These are phyloP conservation scores for Trypanosoma brucei DNA, from an alignment of 208 protist species.

Conservation along the genomic window DNA sequence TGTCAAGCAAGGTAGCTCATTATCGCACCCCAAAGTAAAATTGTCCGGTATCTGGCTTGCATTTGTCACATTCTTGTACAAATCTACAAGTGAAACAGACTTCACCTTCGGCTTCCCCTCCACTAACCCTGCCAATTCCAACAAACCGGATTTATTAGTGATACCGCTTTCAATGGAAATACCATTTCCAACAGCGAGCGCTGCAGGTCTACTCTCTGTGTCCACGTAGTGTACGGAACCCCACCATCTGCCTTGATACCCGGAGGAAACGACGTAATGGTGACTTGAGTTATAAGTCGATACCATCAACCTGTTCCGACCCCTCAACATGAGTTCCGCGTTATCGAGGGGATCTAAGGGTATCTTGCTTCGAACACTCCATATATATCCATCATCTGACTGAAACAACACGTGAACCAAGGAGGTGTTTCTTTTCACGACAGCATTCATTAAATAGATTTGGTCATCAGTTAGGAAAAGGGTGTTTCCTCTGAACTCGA, in stretches of 20 bases:
- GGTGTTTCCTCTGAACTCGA: slow-evolving; percentile 46
- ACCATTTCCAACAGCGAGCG: slow-evolving; percentile 21
- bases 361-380: slow-evolving; percentile 24
- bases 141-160: slow-evolving; percentile 12
- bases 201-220: slow-evolving; percentile 25
- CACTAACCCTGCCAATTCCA: slow-evolving; percentile 15
- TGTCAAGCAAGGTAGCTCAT: slow-evolving; percentile 13
- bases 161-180: slow-evolving; percentile 20
- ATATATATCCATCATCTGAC: slow-evolving; percentile 40
- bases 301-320: slow-evolving; percentile 7
- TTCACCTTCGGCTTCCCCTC: slow-evolving; percentile 12
- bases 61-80: slow-evolving; percentile 17
- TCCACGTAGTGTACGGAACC: slow-evolving; percentile 30
- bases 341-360: slow-evolving; percentile 18
- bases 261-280: slow-evolving; percentile 28
- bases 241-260: slow-evolving; percentile 40
- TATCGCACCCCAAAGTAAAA: slow-evolving; percentile 15
- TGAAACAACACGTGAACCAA: slow-evolving; percentile 19
- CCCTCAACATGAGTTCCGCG: slow-evolving; percentile 6
- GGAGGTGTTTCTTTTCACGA: slow-evolving; percentile 24
- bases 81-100: slow-evolving; percentile 7
- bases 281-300: slow-evolving; percentile 10
- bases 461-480: slow-evolving; percentile 28
- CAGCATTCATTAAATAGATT: slow-evolving; percentile 43
- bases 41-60: slow-evolving; percentile 11